Evolutionary conservation across 2,329 filamentous ascomycete species (phyloP).

Genomic region (Herpotrichia juniperi): DNA sequence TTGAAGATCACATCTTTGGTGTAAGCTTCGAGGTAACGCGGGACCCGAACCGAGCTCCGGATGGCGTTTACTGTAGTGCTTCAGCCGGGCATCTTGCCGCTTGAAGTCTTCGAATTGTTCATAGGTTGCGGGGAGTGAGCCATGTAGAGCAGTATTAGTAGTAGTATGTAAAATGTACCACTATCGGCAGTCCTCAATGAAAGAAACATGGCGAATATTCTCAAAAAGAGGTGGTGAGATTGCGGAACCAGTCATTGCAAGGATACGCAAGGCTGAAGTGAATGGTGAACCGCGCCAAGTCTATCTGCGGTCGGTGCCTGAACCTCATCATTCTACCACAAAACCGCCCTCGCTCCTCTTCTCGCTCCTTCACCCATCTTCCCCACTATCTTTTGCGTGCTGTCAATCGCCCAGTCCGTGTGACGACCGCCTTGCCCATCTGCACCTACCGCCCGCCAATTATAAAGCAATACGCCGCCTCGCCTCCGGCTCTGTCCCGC

Average conservation of each 20-base stretch:
- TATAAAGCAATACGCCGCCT: neutral
- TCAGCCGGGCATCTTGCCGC: slow-evolving; percentile 17
- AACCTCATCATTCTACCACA: slow-evolving; percentile 35
- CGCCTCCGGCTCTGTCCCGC: neutral
- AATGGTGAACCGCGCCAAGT: slow-evolving; percentile 9
- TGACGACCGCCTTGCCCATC: slow-evolving; percentile 6
- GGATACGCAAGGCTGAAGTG: slow-evolving; percentile 19
- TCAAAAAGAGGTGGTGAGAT: neutral
- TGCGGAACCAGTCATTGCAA: neutral
- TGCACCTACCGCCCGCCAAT: neutral
- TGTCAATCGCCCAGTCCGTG: slow-evolving; percentile 1
- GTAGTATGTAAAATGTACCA: too few relatives aligned
- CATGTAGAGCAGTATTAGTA: too few relatives aligned
- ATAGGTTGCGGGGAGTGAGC: too few relatives aligned
- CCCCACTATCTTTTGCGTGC: neutral
- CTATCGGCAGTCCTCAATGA: too few relatives aligned
- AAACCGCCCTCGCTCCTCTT: slow-evolving; percentile 28
- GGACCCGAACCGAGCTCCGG: neutral
- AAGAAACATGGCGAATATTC: too few relatives aligned
- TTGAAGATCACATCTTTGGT: too few relatives aligned
- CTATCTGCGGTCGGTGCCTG: slow-evolving; percentile 32
- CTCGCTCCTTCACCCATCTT: slow-evolving; percentile 22
- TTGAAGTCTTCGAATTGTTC: too few relatives aligned
- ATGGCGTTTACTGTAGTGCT: slow-evolving; percentile 18
- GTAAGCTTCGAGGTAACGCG: too few relatives aligned